Evolutionary conservation across 805 yeast genomes (phyloP).

Genomic region (Lipomyces mesembrius): DNA sequence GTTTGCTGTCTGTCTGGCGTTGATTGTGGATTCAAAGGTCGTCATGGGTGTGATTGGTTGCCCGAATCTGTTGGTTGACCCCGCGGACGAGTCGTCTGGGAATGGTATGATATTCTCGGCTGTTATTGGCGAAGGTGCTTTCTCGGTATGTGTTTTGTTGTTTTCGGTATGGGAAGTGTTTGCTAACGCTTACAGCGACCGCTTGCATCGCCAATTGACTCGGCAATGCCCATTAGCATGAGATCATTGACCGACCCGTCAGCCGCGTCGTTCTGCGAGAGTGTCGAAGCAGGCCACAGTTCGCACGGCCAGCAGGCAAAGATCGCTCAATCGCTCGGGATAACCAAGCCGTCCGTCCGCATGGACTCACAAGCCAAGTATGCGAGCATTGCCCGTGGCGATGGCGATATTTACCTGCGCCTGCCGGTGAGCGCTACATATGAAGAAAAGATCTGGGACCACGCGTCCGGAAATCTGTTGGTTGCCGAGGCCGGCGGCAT

Average conservation of each 20-base stretch:
- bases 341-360: conserved; percentile 64
- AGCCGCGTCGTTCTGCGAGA: conserved; percentile 77
- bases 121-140: conserved; percentile 69
- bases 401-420: conserved; percentile 89
- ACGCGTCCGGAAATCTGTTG: conserved; percentile 91
- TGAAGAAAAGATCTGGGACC: conserved; percentile 98
- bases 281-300: conserved; percentile 94
- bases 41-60: conserved; percentile 94
- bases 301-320: conserved; percentile 82
- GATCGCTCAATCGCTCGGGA: conserved; percentile 68
- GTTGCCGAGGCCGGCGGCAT: conserved; percentile 89
- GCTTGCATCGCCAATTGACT: conserved; percentile 36
- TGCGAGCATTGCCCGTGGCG: conserved; percentile 87
- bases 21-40: conserved; percentile 83
- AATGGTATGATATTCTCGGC: conserved; percentile 81
- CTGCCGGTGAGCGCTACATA: conserved; percentile 77
- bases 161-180: conserved; percentile 31
- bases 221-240: conserved; percentile 56
- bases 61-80: conserved; percentile 76
- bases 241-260: conserved; percentile 51
- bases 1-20: conserved; percentile 92
- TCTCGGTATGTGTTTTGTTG: conserved; percentile 50
- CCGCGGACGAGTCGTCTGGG: conserved; percentile 44
- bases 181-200: conserved; percentile 17
- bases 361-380: conserved; percentile 97